Evolutionary conservation across 192 early-diverging fungal genomes (phyloP), one percentile per base, ranked within the genome.

Genomic region (Coemansia sp.): DNA sequence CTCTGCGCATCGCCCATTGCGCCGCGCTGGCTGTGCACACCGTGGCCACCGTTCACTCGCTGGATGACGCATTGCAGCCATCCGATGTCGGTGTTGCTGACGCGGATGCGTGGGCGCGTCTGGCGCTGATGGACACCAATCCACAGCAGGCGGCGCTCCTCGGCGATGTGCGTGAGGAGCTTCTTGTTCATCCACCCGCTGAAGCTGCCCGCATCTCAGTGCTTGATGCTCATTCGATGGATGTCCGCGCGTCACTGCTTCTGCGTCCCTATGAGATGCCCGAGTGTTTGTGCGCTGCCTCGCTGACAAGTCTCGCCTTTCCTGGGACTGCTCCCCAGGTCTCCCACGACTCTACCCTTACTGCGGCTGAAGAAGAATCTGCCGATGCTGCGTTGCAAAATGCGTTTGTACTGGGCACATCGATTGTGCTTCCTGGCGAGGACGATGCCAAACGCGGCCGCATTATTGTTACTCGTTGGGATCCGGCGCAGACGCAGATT

Each of bases 391-490:
- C 78, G 44, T 8, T 73, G 25, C 55, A 66, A n/a, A 70, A 68
- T 22, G 93, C 82, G 64, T 83, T 88, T 69, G 84, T 89, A 25
- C 76, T 91, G 41, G 94, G 94, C n/a, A 94, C 94, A 8, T 84
- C 87, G 21, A 71, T 85, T 28, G 71, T 83, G 19, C 31, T 68
- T 52, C 82, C 84, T 8, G 79, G 63, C 25, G 80, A 88, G 49
- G 86, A 88, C 41, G 86, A 94, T 5, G 86, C 87, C 5, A 60
- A 56, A n/a, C 82, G 73, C 18, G 97, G 95, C 18, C 76, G 94
- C 6, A 78, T 97, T 4, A 59, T 94, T 28, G 76, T 91, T 12
- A 80, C 90, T 52, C 69, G 73, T n/a, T 83, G 67, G 67, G 82
- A 91, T 8, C 59, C 68, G 3, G 60, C 56, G 14, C 66, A 34